Evolutionary conservation across 2,329 filamentous ascomycete genomes (phyloP).

Genomic region (Xylariaceae sp.): DNA sequence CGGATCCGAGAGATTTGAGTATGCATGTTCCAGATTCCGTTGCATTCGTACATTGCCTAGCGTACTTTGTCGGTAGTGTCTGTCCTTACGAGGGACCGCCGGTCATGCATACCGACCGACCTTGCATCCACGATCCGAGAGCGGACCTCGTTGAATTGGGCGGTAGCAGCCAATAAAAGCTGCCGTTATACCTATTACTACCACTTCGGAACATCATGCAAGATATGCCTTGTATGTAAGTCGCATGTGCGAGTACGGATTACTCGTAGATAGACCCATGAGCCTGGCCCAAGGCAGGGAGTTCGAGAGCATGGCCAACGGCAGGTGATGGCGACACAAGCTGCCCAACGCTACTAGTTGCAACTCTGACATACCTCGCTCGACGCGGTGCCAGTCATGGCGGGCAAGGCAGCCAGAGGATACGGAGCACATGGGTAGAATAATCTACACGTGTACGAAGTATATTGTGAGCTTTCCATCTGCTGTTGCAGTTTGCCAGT

Average conservation of each 20-base stretch:
- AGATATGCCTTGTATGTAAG: too few relatives aligned
- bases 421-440: not conserved
- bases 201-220: not conserved
- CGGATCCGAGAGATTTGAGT: too few relatives aligned
- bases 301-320: too few relatives aligned
- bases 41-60: too few relatives aligned
- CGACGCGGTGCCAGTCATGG: not conserved
- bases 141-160: conserved; percentile 7
- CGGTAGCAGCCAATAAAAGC: conserved; percentile 8
- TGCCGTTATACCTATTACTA: not conserved
- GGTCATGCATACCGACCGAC: conserved; percentile 2
- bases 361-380: not conserved
- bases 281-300: not conserved
- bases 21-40: too few relatives aligned
- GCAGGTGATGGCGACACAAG: not conserved
- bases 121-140: conserved; percentile 17
- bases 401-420: not conserved
- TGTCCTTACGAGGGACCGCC: not conserved
- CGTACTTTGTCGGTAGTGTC: not conserved
- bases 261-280: not conserved
- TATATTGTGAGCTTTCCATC: not conserved
- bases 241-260: too few relatives aligned
- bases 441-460: not conserved
- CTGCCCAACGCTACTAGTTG: not conserved
- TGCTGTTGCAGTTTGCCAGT: not conserved